Evolutionary conservation across 495 filamentous ascomycete species (phyloP).

Genomic region (Letharia lupina): DNA sequence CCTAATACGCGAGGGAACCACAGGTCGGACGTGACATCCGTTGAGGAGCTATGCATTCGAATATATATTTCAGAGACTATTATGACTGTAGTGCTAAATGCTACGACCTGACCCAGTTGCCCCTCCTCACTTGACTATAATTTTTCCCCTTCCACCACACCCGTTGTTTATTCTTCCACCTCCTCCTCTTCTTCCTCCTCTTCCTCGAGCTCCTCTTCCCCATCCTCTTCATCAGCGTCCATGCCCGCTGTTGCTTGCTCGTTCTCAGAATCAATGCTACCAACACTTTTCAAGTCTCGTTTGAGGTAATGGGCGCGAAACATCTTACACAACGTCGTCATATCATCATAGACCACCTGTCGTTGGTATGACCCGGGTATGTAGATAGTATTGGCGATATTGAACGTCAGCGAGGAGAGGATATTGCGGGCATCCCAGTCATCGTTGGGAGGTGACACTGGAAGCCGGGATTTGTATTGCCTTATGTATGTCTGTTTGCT

Average conservation of each 20-base stretch:
- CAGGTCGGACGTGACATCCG: too few species aligned
- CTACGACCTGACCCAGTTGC: too few species aligned
- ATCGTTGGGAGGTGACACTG: conserved; percentile 25
- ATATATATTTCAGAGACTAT: too few species aligned
- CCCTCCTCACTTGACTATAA: too few species aligned
- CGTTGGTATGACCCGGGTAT: conserved; percentile 25
- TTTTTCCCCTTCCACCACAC: too few species aligned
- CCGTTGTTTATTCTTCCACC: too few species aligned
- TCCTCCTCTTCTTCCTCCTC: too few species aligned
- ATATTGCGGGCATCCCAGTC: conserved; percentile 28
- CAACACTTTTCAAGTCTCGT: conserved; percentile 2
- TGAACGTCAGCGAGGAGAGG: conserved; percentile 29
- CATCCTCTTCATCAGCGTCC: background rate
- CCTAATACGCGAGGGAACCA: too few species aligned
- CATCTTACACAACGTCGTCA: conserved; percentile 11
- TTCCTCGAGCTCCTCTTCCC: too few species aligned
- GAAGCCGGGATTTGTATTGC: conserved; percentile 24
- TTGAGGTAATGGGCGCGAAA: conserved; percentile 13
- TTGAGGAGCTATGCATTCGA: too few species aligned
- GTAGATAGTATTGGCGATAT: conserved; percentile 27
- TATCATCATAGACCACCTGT: conserved; percentile 18
- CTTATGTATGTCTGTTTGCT: conserved; percentile 25
- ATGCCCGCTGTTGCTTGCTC: background rate
- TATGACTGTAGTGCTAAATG: too few species aligned
- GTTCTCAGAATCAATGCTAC: background rate